Evolutionary conservation across 768 basidiomycete species (phyloP), one percentile per base, ranked within the genome.

Genomic region (Suillus cothurnatus): DNA sequence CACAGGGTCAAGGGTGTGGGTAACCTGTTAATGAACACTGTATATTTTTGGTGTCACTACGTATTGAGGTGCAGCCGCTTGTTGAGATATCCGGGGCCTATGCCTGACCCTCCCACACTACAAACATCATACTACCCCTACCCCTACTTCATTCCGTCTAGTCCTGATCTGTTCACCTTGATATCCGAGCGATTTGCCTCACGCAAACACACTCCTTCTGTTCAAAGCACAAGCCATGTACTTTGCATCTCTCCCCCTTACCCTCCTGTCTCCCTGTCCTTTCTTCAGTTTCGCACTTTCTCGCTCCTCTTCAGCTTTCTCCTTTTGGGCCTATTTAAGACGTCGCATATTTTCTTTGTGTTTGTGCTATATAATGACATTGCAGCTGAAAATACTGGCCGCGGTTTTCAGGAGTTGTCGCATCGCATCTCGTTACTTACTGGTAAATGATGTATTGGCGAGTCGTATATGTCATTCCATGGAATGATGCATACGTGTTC

Each of bases 341-440:
- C 69, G 69, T 70, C 66, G 76, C 73, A 76, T 76, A 78, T 78
- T 74, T 56, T 70, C 69, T 71, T 69, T 47, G 53, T 65, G 72
- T 75, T 66, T 80, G 80, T 80, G 79, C 77, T 79, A 81, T 59
- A 59, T 81, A 81, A 76, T 76, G 74, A 74, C 74, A 74, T 70
- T 76, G 72, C 53, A 34, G 53, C 72, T 77, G 67, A 71, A 70
- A 68, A 31, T 68, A 26, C 58, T 59, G 28, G 39, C 58, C 28
- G 58, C 19, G 11, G 28, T 41, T 59, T 21, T 21, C 39, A 59
- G 26, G 21, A 28, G 58, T 55, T 28, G 19, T 59, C 36, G 26
- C 5, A 17, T 28, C 17, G 17, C 57, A 39, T 57, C 52, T 55
- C n/a, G 15, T 34, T 36, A 38, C 34, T 38, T 38, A 28, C 12